Conservation (phyloP, 257 asterid genomes). For the Rubia yunnanensis region DNA sequence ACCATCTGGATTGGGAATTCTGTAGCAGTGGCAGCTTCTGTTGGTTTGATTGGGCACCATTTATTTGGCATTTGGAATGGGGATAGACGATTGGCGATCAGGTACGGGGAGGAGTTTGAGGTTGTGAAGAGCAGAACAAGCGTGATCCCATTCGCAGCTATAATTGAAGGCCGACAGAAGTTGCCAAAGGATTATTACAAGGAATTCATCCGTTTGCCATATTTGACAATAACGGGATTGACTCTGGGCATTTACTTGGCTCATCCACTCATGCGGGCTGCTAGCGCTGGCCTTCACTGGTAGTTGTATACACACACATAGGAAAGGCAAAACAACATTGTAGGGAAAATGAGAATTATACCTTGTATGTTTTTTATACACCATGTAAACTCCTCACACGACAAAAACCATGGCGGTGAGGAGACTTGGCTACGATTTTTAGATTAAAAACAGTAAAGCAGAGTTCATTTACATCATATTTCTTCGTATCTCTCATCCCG, state of each 20-base stretch:
- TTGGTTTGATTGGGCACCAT: slow-evolving; percentile 90
- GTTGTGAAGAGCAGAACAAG: slow-evolving; percentile 72
- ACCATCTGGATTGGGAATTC: slow-evolving; percentile 93
- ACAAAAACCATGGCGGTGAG: too few relatives aligned
- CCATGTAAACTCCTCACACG: too few relatives aligned
- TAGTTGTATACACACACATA: slow-evolving; percentile 17
- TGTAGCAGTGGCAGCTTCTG: slow-evolving; percentile 77
- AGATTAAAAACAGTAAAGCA: too few relatives aligned
- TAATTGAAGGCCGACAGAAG: slow-evolving; percentile 90
- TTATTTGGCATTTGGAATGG: slow-evolving; percentile 96
- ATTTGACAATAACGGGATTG: slow-evolving; percentile 53
- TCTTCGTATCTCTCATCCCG: too few relatives aligned
- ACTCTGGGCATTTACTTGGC: slow-evolving; percentile 80
- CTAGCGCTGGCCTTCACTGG: slow-evolving; percentile 88
- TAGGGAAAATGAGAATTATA: background rate
- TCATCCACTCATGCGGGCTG: slow-evolving; percentile 89
- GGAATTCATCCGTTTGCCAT: slow-evolving; percentile 82
- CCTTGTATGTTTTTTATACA: background rate
- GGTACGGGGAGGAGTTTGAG: slow-evolving; percentile 83
- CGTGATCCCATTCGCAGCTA: slow-evolving; percentile 80
- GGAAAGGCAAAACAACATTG: background rate
- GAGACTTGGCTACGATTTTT: too few relatives aligned
- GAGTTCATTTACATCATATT: too few relatives aligned
- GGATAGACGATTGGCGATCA: slow-evolving; percentile 66
- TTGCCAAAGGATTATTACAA: slow-evolving; percentile 65